Evolutionary conservation across 2,329 filamentous ascomycete genomes (phyloP), one percentile per base, ranked within the genome.

Genomic region (Trichoderma polysporum): DNA sequence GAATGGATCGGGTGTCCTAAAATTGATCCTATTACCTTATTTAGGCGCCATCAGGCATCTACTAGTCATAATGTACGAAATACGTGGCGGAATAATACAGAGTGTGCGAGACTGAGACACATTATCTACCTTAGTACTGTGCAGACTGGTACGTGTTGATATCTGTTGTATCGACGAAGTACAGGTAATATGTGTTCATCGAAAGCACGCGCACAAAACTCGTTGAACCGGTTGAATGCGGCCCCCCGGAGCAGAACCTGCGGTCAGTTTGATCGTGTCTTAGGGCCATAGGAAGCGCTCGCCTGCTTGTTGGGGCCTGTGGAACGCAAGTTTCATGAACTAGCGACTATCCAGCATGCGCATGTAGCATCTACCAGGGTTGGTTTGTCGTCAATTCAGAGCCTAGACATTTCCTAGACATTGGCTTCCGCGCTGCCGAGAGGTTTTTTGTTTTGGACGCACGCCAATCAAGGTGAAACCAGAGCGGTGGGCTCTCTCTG

Each of bases 1-100:
- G 63, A 66, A 66, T 66, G 63, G 63, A 59, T 66, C 53, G 35
- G 47, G 31, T 19, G 39, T 37, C 25, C 39, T 35, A 47, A 25
- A 47, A n/a, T n/a, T 10, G 19, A 29, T 50, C 45, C 45, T 37
- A 37, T n/a, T 61, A 29, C 58, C 45, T 61, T 39, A 52, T 62
- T 62, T 62, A 50, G 59, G 59, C 59, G 59, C 49, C 29, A 33
- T 52, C 35, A 31, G 50, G 33, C 59, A 62, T 53, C 47, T 53
- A 25, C 47, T 56, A 25, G 47, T 37, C 19, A 60, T 41, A n/a
- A n/a, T n/a, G n/a, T n/a, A n/a, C n/a, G n/a, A n/a, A n/a, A 37
- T 19, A 19, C 41, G 41, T 45, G 35, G 33, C 17, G 19, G 33
- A 22, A 41, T 35, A 53, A 25, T 53, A 27, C 4, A 29, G 17